A percentile compares a stretch with the other conserved stretches of the same genome.
phyloP scores from a whole-genome alignment of 345 rosid genomes.

The Microcos paniculata region DNA sequence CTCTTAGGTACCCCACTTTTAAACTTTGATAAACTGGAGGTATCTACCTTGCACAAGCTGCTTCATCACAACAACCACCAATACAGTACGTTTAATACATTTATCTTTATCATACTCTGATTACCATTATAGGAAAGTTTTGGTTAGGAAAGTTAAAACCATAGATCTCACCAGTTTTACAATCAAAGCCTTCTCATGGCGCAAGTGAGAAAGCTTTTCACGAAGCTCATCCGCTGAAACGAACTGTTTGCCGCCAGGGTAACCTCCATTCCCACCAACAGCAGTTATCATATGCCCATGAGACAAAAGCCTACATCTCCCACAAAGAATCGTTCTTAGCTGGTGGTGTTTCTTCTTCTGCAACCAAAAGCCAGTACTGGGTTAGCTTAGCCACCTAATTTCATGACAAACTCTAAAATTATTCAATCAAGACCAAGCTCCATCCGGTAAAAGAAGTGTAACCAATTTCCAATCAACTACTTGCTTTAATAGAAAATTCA shows the following conservation, averaged over 20 bases:
- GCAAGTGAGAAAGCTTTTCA: slow-evolving; percentile 82
- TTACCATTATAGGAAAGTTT: not conserved
- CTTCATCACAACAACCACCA: not conserved
- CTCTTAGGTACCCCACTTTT: not conserved
- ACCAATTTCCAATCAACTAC: not conserved
- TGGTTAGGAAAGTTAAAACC: not conserved
- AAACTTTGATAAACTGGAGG: not conserved
- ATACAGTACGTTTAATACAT: not conserved
- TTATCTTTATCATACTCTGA: not conserved
- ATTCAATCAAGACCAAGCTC: not conserved
- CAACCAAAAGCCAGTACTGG: slow-evolving; percentile 22
- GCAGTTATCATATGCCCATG: slow-evolving; percentile 98
- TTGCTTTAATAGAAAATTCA: not conserved
- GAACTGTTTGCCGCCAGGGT: slow-evolving; percentile 88
- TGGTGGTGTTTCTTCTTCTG: slow-evolving; percentile 97
- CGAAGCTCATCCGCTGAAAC: slow-evolving; percentile 83
- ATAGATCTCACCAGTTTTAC: slow-evolving; percentile 63
- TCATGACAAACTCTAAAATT: not conserved
- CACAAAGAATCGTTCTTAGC: slow-evolving; percentile 84
- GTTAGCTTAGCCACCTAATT: not conserved
- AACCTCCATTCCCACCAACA: slow-evolving; percentile 98
- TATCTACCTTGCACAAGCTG: not conserved
- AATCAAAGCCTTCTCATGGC: slow-evolving; percentile 72
- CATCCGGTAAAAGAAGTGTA: not conserved
- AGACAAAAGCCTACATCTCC: slow-evolving; percentile 85